Conservation (phyloP, 1,284 basidiomycete genomes). For the Pholiota adiposa region DNA sequence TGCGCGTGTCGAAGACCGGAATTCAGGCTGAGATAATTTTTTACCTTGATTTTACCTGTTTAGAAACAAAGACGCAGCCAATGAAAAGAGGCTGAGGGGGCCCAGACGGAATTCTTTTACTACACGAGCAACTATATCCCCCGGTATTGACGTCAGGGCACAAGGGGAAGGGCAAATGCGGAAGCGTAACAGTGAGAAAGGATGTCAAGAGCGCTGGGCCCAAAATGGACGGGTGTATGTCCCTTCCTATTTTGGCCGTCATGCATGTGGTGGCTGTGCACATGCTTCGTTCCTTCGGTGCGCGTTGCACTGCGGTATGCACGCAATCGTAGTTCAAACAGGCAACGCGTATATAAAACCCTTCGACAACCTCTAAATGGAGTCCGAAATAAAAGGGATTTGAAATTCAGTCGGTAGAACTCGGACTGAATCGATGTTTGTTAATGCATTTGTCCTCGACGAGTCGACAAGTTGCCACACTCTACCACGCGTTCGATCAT, state of each 20-base stretch:
- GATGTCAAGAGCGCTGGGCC: slow-evolving; percentile 9
- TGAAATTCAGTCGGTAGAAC: too few species aligned
- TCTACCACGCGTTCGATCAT: too few species aligned
- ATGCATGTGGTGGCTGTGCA: slow-evolving; percentile 10
- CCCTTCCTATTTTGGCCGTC: slow-evolving; percentile 22
- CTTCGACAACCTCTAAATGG: too few species aligned
- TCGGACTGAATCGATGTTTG: too few species aligned
- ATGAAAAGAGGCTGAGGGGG: not conserved
- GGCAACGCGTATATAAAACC: not conserved
- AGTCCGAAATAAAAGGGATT: too few species aligned
- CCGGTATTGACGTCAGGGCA: slow-evolving; percentile 8
- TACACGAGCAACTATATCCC: not conserved
- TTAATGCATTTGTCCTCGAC: too few species aligned
- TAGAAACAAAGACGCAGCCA: slow-evolving; percentile 30
- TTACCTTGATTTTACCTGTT: slow-evolving; percentile 21
- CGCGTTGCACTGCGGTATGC: not conserved
- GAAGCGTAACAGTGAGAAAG: slow-evolving; percentile 23
- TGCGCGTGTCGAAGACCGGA: slow-evolving; percentile 5
- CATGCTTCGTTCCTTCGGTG: not conserved
- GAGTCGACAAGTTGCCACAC: too few species aligned
- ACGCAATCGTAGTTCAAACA: not conserved
- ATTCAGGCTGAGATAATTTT: slow-evolving; percentile 22
- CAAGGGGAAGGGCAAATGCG: slow-evolving; percentile 34
- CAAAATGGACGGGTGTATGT: slow-evolving; percentile 28
- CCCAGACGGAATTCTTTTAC: not conserved